phyloP scores from a whole-genome alignment of 1,284 basidiomycete genomes.

The Phylloporus sp. region DNA sequence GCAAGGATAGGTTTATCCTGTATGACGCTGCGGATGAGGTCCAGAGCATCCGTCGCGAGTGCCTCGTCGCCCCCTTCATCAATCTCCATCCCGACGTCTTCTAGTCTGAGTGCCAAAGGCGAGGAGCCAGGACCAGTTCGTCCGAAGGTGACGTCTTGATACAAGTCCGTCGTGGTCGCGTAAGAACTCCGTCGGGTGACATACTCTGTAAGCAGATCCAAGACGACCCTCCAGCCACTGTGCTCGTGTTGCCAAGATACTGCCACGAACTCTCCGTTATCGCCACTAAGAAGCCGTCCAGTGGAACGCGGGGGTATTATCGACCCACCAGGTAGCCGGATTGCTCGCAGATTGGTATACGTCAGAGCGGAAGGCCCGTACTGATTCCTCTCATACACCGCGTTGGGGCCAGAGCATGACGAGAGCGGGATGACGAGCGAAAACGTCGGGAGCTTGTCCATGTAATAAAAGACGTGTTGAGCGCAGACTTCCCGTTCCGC shows the following conservation, averaged over 20 bases:
- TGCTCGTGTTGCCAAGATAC: conserved; percentile 84
- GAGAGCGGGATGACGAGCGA: conserved; percentile 75
- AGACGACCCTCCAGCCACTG: conserved; percentile 83
- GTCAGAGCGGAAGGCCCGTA: conserved; percentile 62
- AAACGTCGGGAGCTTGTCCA: conserved; percentile 76
- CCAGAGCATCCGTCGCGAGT: conserved; percentile 75
- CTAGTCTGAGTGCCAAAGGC: conserved; percentile 58
- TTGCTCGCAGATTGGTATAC: conserved; percentile 71
- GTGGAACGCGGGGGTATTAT: conserved; percentile 69
- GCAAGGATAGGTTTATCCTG: conserved; percentile 72
- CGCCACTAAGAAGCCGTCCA: conserved; percentile 77
- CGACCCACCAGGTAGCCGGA: conserved; percentile 80
- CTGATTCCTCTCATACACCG: conserved; percentile 73
- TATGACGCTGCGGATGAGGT: conserved; percentile 80
- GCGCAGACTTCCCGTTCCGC: conserved; percentile 54
- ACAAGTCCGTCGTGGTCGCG: conserved; percentile 50
- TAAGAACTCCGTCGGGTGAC: conserved; percentile 62
- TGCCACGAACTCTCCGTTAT: conserved; percentile 73
- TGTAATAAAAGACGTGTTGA: conserved; percentile 75
- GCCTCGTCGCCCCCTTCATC: conserved; percentile 63
- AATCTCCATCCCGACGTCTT: conserved; percentile 76
- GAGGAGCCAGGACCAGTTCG: conserved; percentile 48
- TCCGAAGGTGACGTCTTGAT: conserved; percentile 61
- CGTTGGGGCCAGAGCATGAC: conserved; percentile 66
- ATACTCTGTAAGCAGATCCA: conserved; percentile 81